These are phyloP conservation scores for Serendipita sp. DNA, from an alignment of 768 basidiomycete genomes.

Conservation along the genomic window DNA sequence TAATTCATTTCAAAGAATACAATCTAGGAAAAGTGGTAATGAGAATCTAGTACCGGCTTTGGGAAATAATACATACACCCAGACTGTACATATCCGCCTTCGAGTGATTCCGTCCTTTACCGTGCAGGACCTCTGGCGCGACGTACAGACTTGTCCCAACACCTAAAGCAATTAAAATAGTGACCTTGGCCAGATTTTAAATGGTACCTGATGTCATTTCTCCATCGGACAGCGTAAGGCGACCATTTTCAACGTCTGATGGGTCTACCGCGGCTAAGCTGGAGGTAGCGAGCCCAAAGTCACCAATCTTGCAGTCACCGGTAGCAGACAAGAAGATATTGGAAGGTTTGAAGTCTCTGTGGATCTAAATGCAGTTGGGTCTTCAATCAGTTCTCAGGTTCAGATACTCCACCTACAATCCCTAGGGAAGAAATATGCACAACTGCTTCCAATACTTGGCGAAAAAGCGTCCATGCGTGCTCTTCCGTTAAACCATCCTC, in stretches of 20 bases:
- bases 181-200: not conserved
- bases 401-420: slow-evolving; percentile 40
- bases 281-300: slow-evolving; percentile 82
- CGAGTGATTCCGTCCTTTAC: slow-evolving; percentile 46
- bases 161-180: slow-evolving; percentile 25
- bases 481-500: slow-evolving; percentile 69
- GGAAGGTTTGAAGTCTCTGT: slow-evolving; percentile 72
- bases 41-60: not conserved
- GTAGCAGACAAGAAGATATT: slow-evolving; percentile 92
- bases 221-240: slow-evolving; percentile 24
- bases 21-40: slow-evolving; percentile 32
- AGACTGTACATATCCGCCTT: slow-evolving; percentile 94
- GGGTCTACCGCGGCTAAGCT: slow-evolving; percentile 65
- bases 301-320: slow-evolving; percentile 82
- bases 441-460: slow-evolving; percentile 78
- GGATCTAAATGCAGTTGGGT: slow-evolving; percentile 10
- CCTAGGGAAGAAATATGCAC: slow-evolving; percentile 76
- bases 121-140: slow-evolving; percentile 72
- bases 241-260: slow-evolving; percentile 35
- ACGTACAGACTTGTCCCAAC: slow-evolving; percentile 87
- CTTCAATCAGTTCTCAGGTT: not conserved
- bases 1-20: slow-evolving; percentile 98
- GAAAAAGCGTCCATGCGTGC: slow-evolving; percentile 79
- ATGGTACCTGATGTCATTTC: slow-evolving; percentile 60
- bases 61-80: slow-evolving; percentile 38